These are phyloP conservation scores for Lachancea quebecensis DNA, from an alignment of 805 yeast species.

Conservation along the genomic window DNA sequence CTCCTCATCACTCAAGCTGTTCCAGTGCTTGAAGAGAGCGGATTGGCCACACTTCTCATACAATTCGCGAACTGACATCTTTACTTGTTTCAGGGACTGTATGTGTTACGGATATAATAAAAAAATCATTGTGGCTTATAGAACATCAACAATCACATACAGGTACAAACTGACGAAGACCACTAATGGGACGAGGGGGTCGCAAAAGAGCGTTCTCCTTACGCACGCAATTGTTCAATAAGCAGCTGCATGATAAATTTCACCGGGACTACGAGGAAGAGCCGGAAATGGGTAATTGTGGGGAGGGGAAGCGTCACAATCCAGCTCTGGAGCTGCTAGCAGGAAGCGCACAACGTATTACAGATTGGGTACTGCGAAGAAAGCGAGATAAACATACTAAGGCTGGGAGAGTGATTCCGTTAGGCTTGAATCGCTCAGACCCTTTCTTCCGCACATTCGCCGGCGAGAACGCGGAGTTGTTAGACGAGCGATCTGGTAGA, in stretches of 20 bases:
- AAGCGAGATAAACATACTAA: constrained; percentile 45
- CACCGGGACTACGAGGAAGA: constrained; percentile 11
- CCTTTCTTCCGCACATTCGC: constrained; percentile 16
- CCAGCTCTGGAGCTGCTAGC: not conserved
- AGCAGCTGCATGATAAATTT: constrained; percentile 25
- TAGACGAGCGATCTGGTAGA: constrained; percentile 59
- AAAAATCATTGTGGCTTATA: not conserved
- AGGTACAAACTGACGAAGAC: too few species aligned
- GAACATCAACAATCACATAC: not conserved
- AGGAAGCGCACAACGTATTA: not conserved
- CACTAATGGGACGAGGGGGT: constrained; percentile 2
- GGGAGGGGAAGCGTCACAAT: not conserved
- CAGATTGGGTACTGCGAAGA: constrained; percentile 38
- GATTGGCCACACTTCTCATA: constrained; percentile 44
- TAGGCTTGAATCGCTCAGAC: constrained; percentile 39
- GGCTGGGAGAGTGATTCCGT: constrained; percentile 72
- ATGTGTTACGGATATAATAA: not conserved
- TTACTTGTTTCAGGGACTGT: not conserved
- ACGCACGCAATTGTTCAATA: constrained; percentile 31
- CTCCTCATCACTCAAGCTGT: constrained; percentile 32
- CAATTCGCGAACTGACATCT: constrained; percentile 19
- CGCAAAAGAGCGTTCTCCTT: constrained; percentile 28
- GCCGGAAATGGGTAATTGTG: constrained; percentile 9
- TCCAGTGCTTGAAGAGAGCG: constrained; percentile 47
- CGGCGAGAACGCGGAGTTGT: constrained; percentile 27